These are phyloP conservation scores for Penicillium sp. DNA, from an alignment of 2,329 filamentous ascomycete genomes.

Conservation along the genomic window DNA sequence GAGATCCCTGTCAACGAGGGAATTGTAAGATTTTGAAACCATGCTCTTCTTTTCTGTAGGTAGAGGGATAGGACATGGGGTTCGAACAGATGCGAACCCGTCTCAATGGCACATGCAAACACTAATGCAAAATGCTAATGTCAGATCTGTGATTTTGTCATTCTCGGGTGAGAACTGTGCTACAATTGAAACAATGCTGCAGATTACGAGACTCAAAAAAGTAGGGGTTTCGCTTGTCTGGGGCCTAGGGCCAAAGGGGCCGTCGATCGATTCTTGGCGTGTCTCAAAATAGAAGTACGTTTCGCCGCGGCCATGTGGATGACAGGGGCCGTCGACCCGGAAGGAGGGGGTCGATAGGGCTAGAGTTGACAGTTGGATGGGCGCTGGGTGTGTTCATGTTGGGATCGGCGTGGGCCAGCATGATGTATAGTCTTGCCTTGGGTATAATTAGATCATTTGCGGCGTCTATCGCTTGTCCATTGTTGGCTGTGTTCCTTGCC, in stretches of 20 bases:
- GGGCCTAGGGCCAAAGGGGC: not conserved
- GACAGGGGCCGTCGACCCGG: not conserved
- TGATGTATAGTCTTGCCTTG: not conserved
- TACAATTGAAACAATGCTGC: not conserved
- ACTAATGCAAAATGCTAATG: not conserved
- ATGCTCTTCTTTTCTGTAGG: not conserved
- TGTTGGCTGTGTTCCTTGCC: not conserved
- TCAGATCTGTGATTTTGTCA: not conserved
- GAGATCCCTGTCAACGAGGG: not conserved
- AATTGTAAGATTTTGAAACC: no score
- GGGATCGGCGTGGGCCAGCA: not conserved
- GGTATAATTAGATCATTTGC: not conserved
- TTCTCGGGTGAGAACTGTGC: not conserved
- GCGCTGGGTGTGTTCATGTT: not conserved
- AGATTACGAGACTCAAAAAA: not conserved
- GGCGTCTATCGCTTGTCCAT: not conserved
- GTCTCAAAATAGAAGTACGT: not conserved
- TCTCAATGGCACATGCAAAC: not conserved
- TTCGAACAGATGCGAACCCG: not conserved
- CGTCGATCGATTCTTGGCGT: not conserved
- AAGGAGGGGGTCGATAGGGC: not conserved
- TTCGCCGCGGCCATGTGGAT: not conserved
- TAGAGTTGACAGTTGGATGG: not conserved
- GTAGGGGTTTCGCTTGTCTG: not conserved
- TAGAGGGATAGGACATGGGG: not conserved